These are phyloP conservation scores for Helianthus tuberosus DNA, from an alignment of 129 eudicot species.

Conservation along the genomic window DNA sequence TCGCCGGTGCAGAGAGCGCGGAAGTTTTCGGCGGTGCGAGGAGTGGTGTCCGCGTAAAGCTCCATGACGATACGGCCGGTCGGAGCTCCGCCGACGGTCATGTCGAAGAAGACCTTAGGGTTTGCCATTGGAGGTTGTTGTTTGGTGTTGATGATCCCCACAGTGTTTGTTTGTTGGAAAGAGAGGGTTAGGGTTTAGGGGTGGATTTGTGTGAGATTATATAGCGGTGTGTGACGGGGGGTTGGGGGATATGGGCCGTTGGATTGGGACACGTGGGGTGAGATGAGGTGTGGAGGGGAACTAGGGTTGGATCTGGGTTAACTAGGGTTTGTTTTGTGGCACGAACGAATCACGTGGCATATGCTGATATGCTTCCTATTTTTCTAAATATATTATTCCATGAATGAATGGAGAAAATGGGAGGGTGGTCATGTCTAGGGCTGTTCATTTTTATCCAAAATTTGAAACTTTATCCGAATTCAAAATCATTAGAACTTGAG, in stretches of 20 bases:
- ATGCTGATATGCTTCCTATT: conserved; percentile 22
- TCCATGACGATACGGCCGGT: conserved; percentile 63
- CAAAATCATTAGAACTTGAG: no score
- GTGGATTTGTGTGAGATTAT: conserved; percentile 15
- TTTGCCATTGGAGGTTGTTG: conserved; percentile 40
- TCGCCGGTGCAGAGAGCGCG: conserved; percentile 77
- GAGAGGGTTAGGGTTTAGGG: conserved; percentile 23
- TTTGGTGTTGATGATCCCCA: not conserved
- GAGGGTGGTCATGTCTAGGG: no score
- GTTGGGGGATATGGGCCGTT: conserved; percentile 37
- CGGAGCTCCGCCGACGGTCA: conserved; percentile 58
- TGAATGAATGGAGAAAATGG: not conserved
- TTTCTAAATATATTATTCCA: not conserved
- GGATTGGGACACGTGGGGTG: conserved; percentile 37
- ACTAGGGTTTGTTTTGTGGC: conserved; percentile 36
- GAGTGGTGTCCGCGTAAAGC: conserved; percentile 57
- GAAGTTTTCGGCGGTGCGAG: conserved; percentile 67
- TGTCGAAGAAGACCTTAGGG: conserved; percentile 65
- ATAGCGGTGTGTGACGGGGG: not conserved
- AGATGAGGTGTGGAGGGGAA: not conserved
- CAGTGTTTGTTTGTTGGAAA: not conserved
- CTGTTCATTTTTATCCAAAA: no score
- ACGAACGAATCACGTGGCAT: conserved; percentile 36
- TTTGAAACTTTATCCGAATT: no score
- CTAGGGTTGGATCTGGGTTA: not conserved